Percentiles rank a stretch among this genome's conserved stretches.
Evolutionary conservation across 2,329 filamentous ascomycete species (phyloP).

Genomic region (Phaeosphaeria sp.): DNA sequence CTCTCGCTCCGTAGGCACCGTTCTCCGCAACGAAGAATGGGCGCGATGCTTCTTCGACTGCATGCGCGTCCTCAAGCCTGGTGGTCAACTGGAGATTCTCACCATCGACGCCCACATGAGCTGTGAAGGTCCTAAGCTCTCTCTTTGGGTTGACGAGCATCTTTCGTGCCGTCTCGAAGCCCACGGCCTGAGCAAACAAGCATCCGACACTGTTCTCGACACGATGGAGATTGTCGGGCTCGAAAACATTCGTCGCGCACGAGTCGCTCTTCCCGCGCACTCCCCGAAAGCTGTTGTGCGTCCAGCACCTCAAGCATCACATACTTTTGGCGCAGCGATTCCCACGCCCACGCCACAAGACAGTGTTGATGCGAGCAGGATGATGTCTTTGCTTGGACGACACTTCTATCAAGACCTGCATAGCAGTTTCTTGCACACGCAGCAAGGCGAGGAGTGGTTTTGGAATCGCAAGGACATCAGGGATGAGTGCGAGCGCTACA

Average conservation of each 20-base stretch:
- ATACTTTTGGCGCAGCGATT: conserved; percentile 10
- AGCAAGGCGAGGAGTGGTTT: conserved; percentile 35
- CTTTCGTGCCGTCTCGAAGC: conserved; percentile 29
- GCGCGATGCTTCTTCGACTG: conserved; percentile 37
- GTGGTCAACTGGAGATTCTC: conserved; percentile 35
- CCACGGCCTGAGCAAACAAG: conserved; percentile 27
- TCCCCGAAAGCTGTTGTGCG: conserved; percentile 15
- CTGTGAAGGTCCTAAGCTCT: conserved; percentile 27
- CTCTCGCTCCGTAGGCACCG: conserved; percentile 30
- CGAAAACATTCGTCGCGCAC: conserved; percentile 34
- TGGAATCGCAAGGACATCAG: conserved; percentile 29
- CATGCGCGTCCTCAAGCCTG: conserved; percentile 36
- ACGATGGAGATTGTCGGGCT: conserved; percentile 38
- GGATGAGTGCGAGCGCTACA: conserved; percentile 30
- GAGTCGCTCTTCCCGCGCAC: conserved; percentile 31
- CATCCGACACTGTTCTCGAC: conserved; percentile 35
- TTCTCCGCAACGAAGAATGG: conserved; percentile 36
- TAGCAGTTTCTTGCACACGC: conserved; percentile 21
- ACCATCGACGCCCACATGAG: conserved; percentile 34
- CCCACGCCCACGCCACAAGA: conserved; percentile 27
- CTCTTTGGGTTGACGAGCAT: conserved; percentile 33
- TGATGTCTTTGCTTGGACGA: conserved; percentile 36
- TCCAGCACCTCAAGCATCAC: conserved; percentile 10
- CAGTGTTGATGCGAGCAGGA: conserved; percentile 24
- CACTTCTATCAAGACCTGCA: conserved; percentile 36